phyloP scores from a whole-genome alignment of 352 stramenopile species.

The Blastocystis sp. region DNA sequence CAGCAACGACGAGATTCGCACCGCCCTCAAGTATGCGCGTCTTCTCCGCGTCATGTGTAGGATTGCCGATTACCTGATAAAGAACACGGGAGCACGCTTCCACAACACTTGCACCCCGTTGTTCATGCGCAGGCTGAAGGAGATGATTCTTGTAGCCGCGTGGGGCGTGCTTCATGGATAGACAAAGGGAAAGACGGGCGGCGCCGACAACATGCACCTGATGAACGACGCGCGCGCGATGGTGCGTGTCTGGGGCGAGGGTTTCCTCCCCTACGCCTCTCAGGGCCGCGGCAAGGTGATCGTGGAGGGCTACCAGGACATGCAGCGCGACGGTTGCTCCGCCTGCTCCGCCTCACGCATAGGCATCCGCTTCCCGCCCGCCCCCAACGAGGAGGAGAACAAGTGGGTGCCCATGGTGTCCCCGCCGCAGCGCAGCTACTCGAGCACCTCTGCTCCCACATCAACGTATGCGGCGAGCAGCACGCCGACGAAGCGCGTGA shows the following conservation, averaged over 20 bases:
- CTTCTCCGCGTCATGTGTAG: background rate
- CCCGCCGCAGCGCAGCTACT: background rate
- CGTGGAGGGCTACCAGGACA: slow-evolving; percentile 67
- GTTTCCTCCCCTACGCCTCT: slow-evolving; percentile 67
- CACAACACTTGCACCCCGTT: slow-evolving; percentile 63
- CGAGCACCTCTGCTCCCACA: background rate
- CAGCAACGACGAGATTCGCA: slow-evolving; percentile 46
- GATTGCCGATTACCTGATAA: slow-evolving; percentile 66
- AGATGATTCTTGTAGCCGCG: slow-evolving; percentile 58
- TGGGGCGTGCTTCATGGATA: slow-evolving; percentile 22
- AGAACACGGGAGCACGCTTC: slow-evolving; percentile 66
- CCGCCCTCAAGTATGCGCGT: slow-evolving; percentile 34
- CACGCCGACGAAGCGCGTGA: slow-evolving; percentile 4
- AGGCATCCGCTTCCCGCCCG: slow-evolving; percentile 53
- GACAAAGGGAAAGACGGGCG: slow-evolving; percentile 54
- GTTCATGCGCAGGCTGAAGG: slow-evolving; percentile 63
- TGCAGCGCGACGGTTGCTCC: slow-evolving; percentile 51
- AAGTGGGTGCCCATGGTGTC: slow-evolving; percentile 64
- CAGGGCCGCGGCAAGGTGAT: slow-evolving; percentile 54
- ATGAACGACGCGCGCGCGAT: slow-evolving; percentile 65
- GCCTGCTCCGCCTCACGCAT: background rate
- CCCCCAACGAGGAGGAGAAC: slow-evolving; percentile 55
- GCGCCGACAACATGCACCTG: slow-evolving; percentile 68
- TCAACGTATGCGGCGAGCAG: background rate
- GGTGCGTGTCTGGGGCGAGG: slow-evolving; percentile 66